Base-by-base conservation (phyloP, 805 yeast genomes). In the Candida koratica region DNA sequence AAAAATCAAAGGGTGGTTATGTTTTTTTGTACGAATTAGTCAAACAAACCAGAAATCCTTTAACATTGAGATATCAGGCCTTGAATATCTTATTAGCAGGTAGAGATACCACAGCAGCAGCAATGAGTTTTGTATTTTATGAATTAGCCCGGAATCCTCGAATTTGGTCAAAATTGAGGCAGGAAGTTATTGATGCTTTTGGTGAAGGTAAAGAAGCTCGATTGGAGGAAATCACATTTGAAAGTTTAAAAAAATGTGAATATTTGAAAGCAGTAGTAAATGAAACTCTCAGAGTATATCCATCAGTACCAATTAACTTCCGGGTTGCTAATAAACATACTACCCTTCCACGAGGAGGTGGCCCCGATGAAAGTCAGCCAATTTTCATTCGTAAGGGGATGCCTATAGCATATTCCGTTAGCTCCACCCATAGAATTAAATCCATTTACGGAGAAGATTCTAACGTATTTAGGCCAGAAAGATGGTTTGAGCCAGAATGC, bases 101-200 rank as follows among this genome's bases (percentile, higher is more conserved):
- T 12, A 61, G 69, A 55, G 69, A 64, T 45, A 64, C 69, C 20
- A 64, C 69, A 16, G 69, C 69, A 10, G 68, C 65, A 1, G 52
- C 61, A 36, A 51, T 63, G 41, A 58, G 67, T 17, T 61, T 61
- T 37, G 41, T 56, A 6, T 41, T 61, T 33, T 60, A 48, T 34
- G 67, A 62, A 46, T 53, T 64, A 33, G 49, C 68, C 2, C 51
- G 62, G 45, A 49, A 60, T 42, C 67, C 61, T 6, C 43, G 48
- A n/a, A 37, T 61, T 8, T 61, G 48, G 49, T 47, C 44, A 14
- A 60, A 56, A 37, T 56, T 64, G 43, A 54, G 49, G 39, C 44
- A 45, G 9, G 67, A 60, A 40, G 48, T 64, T 13, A 46, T 47
- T 27, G 39, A 30, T 2, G 46, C 44, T n/a, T 64, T 61, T 44